Evolutionary conservation across 2,329 filamentous ascomycete species (phyloP).

Genomic region (Pyricularia pennisetigena): DNA sequence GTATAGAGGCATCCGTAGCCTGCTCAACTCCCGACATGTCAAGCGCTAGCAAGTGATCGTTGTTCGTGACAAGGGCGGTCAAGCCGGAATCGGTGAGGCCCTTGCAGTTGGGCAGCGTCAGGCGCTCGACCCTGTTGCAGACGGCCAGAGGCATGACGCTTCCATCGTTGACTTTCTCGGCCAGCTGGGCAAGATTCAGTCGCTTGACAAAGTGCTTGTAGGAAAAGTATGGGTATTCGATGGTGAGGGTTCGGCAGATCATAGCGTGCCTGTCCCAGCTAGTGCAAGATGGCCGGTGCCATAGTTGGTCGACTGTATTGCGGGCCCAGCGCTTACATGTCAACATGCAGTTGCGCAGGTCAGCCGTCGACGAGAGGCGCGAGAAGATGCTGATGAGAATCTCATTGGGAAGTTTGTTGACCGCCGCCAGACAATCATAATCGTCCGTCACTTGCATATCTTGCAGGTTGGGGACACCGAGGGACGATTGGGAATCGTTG

Average conservation of each 20-base stretch:
- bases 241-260: constrained; percentile 70
- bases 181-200: constrained; percentile 76
- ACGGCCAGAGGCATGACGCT: constrained; percentile 71
- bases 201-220: constrained; percentile 88
- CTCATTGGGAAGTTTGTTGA: constrained; percentile 82
- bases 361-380: constrained; percentile 64
- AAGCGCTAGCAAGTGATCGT: constrained; percentile 72
- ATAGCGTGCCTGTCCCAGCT: constrained; percentile 72
- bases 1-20: constrained; percentile 74
- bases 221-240: constrained; percentile 68
- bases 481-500: constrained; percentile 89
- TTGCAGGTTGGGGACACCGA: constrained; percentile 69
- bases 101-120: constrained; percentile 86
- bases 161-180: constrained; percentile 71
- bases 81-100: constrained; percentile 78
- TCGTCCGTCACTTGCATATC: constrained; percentile 63
- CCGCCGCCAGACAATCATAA: constrained; percentile 61
- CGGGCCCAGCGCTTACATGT: constrained; percentile 91
- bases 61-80: constrained; percentile 68
- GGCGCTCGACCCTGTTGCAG: constrained; percentile 84
- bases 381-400: constrained; percentile 89
- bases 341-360: constrained; percentile 81
- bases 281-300: constrained; percentile 88
- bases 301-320: constrained; percentile 86
- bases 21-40: constrained; percentile 81